A percentile compares a stretch with the other conserved stretches of the same genome.
phyloP scores from a whole-genome alignment of 805 yeast genomes.

The Vanderwaltozyma yarrowii region DNA sequence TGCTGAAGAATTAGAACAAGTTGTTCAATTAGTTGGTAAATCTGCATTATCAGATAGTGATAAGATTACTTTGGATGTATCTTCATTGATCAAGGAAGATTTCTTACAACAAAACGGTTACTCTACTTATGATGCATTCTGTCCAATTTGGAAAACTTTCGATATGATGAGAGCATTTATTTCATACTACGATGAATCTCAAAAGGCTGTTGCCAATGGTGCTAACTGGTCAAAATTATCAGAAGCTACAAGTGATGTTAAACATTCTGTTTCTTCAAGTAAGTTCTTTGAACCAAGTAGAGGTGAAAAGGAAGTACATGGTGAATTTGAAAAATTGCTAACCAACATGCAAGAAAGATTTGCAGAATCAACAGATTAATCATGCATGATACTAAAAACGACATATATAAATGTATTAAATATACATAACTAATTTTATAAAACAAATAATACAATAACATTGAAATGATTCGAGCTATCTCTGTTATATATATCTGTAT shows the following conservation, averaged over 20 bases:
- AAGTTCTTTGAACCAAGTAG: constrained; percentile 93
- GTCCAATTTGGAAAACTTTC: constrained; percentile 98
- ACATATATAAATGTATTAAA: too few relatives aligned
- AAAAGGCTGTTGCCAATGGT: constrained; percentile 89
- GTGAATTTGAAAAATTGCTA: constrained; percentile 68
- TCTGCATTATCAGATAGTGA: constrained; percentile 94
- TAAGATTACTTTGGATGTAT: constrained; percentile 91
- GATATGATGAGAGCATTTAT: constrained; percentile 97
- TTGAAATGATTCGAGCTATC: too few relatives aligned
- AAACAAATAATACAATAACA: too few relatives aligned
- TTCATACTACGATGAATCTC: constrained; percentile 92
- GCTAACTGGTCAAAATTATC: constrained; percentile 89
- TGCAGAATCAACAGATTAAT: constrained; percentile 87
- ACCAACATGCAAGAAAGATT: constrained; percentile 76
- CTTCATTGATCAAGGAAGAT: constrained; percentile 88
- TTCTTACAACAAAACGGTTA: constrained; percentile 99
- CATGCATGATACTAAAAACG: background rate
- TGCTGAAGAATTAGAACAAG: constrained; percentile 98
- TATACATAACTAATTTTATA: too few relatives aligned
- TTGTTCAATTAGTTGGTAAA: constrained; percentile 98
- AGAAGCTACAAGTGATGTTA: constrained; percentile 82
- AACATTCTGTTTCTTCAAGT: constrained; percentile 87
- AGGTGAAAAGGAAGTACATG: constrained; percentile 71
- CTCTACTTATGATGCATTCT: constrained; percentile 95
- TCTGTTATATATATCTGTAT: too few relatives aligned